These are phyloP conservation scores for Staphylotrichum longicolle DNA, from an alignment of 495 filamentous ascomycete species.

Conservation along the genomic window DNA sequence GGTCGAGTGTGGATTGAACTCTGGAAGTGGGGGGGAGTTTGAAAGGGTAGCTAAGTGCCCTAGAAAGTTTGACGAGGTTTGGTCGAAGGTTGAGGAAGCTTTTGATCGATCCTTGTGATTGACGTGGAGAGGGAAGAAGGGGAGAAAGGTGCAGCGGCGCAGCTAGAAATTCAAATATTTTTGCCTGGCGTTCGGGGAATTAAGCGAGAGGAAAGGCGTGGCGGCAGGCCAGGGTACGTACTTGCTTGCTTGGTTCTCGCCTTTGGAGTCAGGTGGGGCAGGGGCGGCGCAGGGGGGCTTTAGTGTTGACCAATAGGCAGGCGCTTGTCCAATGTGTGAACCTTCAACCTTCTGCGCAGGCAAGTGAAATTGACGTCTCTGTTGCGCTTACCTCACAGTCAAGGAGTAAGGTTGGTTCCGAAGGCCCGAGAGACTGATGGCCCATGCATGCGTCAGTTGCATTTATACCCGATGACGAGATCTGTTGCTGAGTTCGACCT, in stretches of 20 bases:
- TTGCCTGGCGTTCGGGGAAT: constrained; percentile 41
- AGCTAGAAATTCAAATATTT: constrained; percentile 51
- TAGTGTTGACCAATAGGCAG: not conserved
- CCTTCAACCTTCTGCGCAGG: not conserved
- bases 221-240: constrained; percentile 33
- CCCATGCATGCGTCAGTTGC: no score
- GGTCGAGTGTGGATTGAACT: constrained; percentile 49
- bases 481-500: no score
- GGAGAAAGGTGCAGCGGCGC: constrained; percentile 39
- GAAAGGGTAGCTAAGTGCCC: constrained; percentile 92
- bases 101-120: constrained; percentile 48
- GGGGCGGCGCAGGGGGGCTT: constrained; percentile 22
- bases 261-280: constrained; percentile 18
- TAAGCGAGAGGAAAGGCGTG: constrained; percentile 39
- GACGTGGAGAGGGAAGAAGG: constrained; percentile 44
- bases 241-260: constrained; percentile 17
- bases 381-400: no score
- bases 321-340: not conserved
- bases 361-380: not conserved
- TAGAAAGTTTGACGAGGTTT: constrained; percentile 58
- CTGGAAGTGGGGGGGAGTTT: constrained; percentile 59
- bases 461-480: no score
- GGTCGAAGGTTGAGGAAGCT: constrained; percentile 41
- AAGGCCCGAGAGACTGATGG: not conserved
- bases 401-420: not conserved